Evolutionary conservation across 2,329 filamentous ascomycete genomes (phyloP).

Genomic region (Arthroderma sp.): DNA sequence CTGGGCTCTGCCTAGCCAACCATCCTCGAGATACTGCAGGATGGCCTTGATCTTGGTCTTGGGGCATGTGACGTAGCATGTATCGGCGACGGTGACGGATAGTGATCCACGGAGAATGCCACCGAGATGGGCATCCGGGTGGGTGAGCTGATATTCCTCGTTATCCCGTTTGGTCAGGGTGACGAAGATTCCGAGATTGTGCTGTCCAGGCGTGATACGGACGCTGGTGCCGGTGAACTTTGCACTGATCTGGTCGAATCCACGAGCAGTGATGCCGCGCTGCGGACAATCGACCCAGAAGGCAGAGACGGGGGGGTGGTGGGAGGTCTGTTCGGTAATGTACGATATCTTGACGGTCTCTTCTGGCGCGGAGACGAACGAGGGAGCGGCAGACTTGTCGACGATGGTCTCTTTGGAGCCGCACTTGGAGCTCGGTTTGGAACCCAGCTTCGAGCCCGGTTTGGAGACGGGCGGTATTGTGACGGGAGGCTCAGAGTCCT

Average conservation of each 20-base stretch:
- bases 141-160: conserved; percentile 89
- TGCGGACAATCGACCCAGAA: conserved; percentile 90
- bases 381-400: background rate
- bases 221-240: conserved; percentile 96
- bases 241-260: conserved; percentile 91
- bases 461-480: conserved; percentile 22
- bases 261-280: conserved; percentile 73
- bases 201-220: conserved; percentile 78
- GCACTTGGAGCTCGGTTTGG: background rate
- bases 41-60: conserved; percentile 86
- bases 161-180: conserved; percentile 65
- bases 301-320: conserved; percentile 93
- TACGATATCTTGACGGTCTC: conserved; percentile 70
- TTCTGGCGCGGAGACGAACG: conserved; percentile 12
- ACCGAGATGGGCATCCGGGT: conserved; percentile 84
- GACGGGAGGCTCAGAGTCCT: conserved; percentile 53
- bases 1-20: conserved; percentile 82
- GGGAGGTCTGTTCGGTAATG: conserved; percentile 92
- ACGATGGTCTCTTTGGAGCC: background rate
- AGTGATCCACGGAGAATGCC: conserved; percentile 79
- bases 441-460: background rate
- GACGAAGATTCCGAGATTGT: conserved; percentile 94
- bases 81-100: conserved; percentile 79
- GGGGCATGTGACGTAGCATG: conserved; percentile 78
- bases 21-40: conserved; percentile 83